Conservation (phyloP, 129 eudicot genomes). For the Flaveria linearis region DNA sequence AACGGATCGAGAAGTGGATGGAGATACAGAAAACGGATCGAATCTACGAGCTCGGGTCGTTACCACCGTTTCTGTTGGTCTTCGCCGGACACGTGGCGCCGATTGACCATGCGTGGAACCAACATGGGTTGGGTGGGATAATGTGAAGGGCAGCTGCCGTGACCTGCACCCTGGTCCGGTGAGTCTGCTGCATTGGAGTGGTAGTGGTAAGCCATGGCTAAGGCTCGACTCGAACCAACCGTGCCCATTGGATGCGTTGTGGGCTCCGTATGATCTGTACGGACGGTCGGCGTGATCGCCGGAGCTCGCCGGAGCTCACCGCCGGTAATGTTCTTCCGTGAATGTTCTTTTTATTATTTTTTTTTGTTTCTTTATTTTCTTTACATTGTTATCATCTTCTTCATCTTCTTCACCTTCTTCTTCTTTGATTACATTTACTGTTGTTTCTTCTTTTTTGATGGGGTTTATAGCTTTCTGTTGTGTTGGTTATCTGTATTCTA, state of each 20-base stretch:
- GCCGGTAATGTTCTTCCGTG: constrained; percentile 64
- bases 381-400: constrained; percentile 14
- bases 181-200: constrained; percentile 89
- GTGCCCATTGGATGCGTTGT: constrained; percentile 78
- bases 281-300: constrained; percentile 40
- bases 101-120: constrained; percentile 93
- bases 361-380: not conserved
- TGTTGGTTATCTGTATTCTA: constrained; percentile 35
- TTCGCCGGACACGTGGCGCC: constrained; percentile 95
- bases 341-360: constrained; percentile 25
- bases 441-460: not conserved
- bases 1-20: constrained; percentile 88
- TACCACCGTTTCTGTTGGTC: constrained; percentile 89
- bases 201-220: constrained; percentile 93
- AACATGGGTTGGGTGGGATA: constrained; percentile 97
- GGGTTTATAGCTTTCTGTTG: constrained; percentile 36
- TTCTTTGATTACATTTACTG: not conserved
- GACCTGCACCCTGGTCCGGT: constrained; percentile 97
- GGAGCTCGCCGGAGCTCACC: not conserved
- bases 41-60: constrained; percentile 91
- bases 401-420: not conserved
- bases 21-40: constrained; percentile 78
- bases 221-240: constrained; percentile 67
- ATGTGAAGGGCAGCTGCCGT: constrained; percentile 84
- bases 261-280: constrained; percentile 93